Conservation (phyloP, 2,329 filamentous ascomycete species). For the Cercospora citrullina region DNA sequence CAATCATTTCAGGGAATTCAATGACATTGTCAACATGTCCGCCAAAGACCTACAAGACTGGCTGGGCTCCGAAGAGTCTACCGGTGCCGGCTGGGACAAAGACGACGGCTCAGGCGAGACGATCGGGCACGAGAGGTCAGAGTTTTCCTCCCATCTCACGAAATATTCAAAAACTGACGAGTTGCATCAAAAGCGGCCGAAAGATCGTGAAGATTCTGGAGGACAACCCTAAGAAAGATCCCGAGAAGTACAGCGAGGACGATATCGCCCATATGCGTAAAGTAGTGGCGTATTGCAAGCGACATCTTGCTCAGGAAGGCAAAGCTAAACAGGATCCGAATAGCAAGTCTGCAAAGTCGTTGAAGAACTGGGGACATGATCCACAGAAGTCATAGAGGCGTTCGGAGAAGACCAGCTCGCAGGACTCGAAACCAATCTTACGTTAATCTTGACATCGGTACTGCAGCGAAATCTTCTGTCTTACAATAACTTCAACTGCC, state of each 20-base stretch:
- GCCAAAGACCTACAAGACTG: conserved; percentile 61
- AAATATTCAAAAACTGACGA: not conserved
- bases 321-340: conserved; percentile 57
- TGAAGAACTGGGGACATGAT: conserved; percentile 61
- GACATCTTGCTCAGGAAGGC: conserved; percentile 65
- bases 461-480: not conserved
- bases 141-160: not conserved
- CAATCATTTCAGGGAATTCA: conserved; percentile 56
- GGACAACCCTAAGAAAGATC: conserved; percentile 60
- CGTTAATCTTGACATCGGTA: not conserved
- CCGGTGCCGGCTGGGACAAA: conserved; percentile 61
- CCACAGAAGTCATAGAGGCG: conserved; percentile 1
- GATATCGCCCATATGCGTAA: conserved; percentile 52
- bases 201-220: conserved; percentile 65
- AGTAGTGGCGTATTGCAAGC: conserved; percentile 65
- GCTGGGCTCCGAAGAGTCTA: conserved; percentile 61
- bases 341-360: conserved; percentile 57
- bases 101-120: conserved; percentile 60
- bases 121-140: conserved; percentile 60
- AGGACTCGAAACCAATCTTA: not conserved
- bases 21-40: conserved; percentile 66
- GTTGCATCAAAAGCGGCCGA: conserved; percentile 51
- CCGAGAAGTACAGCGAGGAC: conserved; percentile 57
- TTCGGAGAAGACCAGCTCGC: not conserved
- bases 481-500: not conserved